phyloP scores from a whole-genome alignment of 495 filamentous ascomycete genomes.

The Lasiosphaeria miniovina region DNA sequence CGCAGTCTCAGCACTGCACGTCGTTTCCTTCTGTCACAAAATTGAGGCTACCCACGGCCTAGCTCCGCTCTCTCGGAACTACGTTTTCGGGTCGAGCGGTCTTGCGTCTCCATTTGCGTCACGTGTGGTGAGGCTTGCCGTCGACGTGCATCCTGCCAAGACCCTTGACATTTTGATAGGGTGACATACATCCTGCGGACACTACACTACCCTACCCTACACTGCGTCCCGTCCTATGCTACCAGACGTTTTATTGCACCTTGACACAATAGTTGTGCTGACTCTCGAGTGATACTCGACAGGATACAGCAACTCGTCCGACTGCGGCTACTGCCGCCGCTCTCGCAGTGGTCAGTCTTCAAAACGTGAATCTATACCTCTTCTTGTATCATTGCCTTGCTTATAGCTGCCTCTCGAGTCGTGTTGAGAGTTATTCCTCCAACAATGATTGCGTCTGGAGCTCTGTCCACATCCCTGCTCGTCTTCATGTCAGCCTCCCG shows the following conservation, averaged over 20 bases:
- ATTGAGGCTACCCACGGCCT: not conserved
- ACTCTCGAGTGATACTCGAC: not conserved
- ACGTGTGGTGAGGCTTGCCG: not conserved
- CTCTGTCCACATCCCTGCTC: no score
- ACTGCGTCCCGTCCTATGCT: no score
- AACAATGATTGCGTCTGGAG: not conserved
- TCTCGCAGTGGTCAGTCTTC: constrained; percentile 41
- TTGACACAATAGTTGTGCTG: not conserved
- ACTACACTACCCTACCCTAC: no score
- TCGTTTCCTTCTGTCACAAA: constrained; percentile 23
- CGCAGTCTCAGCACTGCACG: constrained; percentile 9
- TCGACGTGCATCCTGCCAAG: not conserved
- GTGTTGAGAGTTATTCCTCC: no score
- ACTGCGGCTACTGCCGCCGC: constrained; percentile 52
- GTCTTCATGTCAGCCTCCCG: constrained; percentile 2
- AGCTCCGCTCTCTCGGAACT: constrained; percentile 1
- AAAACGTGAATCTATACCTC: constrained; percentile 34
- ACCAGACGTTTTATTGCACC: not conserved
- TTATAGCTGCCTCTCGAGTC: no score
- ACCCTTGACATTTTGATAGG: not conserved
- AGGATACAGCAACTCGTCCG: constrained; percentile 48
- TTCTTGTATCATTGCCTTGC: not conserved
- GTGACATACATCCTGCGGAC: not conserved
- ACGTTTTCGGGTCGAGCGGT: constrained; percentile 10
- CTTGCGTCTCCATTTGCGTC: not conserved